Conservation (phyloP, 208 protist species). For the Crithidia brevicula region DNA sequence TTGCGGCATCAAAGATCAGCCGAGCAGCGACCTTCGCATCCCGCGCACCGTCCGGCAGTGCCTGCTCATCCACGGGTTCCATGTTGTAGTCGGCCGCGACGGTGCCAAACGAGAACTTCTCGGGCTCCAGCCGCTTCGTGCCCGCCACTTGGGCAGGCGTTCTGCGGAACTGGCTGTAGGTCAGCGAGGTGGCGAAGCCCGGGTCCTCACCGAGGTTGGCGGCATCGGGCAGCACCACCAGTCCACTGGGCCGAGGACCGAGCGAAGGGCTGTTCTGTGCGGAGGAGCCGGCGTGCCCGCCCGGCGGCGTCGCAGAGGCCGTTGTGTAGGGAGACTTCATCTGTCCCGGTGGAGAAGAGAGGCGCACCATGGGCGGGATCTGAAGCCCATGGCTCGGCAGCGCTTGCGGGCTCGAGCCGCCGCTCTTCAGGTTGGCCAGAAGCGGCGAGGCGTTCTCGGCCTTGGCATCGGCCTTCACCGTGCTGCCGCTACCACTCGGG, state of each 20-base stretch:
- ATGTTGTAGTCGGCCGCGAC: slow-evolving; percentile 46
- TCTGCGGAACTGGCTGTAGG: slow-evolving; percentile 27
- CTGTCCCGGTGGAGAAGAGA: not conserved
- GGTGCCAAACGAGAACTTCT: slow-evolving; percentile 52
- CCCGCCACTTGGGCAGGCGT: slow-evolving; percentile 1
- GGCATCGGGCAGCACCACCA: slow-evolving; percentile 28
- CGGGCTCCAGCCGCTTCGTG: slow-evolving; percentile 17
- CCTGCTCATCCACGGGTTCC: slow-evolving; percentile 40
- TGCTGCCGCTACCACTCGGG: not conserved
- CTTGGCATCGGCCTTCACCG: not conserved
- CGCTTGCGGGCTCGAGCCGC: slow-evolving; percentile 1
- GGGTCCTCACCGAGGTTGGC: slow-evolving; percentile 6
- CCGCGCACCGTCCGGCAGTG: slow-evolving; percentile 31
- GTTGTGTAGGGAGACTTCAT: not conserved
- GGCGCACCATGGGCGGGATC: not conserved
- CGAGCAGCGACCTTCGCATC: slow-evolving; percentile 61
- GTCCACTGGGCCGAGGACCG: slow-evolving; percentile 14
- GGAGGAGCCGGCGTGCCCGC: not conserved
- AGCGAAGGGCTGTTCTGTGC: slow-evolving; percentile 9
- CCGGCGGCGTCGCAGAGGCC: not conserved
- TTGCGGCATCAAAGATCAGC: slow-evolving; percentile 50
- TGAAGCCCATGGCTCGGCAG: slow-evolving; percentile 4
- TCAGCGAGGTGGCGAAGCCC: slow-evolving; percentile 7
- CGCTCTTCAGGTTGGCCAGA: not conserved
- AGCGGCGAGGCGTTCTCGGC: not conserved